Base-by-base conservation (phyloP, 805 yeast species). In the Komagataella ulmi region DNA sequence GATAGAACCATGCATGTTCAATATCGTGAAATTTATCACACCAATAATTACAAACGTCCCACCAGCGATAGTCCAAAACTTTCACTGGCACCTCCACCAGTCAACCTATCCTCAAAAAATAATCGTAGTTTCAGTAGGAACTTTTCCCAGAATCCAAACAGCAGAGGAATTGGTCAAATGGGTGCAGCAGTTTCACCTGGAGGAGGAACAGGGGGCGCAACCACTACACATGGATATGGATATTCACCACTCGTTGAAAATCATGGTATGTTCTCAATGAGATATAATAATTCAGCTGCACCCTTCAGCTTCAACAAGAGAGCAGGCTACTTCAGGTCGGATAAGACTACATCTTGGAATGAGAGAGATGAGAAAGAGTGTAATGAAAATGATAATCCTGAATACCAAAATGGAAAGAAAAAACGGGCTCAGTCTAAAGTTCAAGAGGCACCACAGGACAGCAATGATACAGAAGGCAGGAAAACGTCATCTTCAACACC, bases 1-100 rank as follows among this genome's bases (percentile, higher is more conserved):
- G 80, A 78, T 53, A 82, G 76, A 62, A 83, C 91, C 7, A 84
- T 88, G 72, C 93, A 85, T 64, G 96, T 88, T 48, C 95, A 87
- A 65, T 86, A 83, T 62, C 77, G 86, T 53, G 93, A 85, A 62
- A 65, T 80, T 59, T 71, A 73, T 54, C 71, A 66, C 40, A 30
- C 40, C 54, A 62, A 64, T 46, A 61, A 56, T 50, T 60, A 63
- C 61, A 66, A 61, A 61, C 60, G 61, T 48, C 56, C 49, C 47
- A 57, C 65, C 12, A 54, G 51, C 45, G 47, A 40, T 49, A 62
- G 61, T 46, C 60, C 61, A 19, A 56, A 58, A 51, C 56, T 67
- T 53, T 57, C 60, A 43, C 70, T 85, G 52, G 95, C 95, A 0
- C 95, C 95, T 7, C 91, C 95, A 3, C 95, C 95, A 2, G 81